Evolutionary conservation across 108 stramenopile species (phyloP).

Genomic region (Fragilariopsis cylindrus): DNA sequence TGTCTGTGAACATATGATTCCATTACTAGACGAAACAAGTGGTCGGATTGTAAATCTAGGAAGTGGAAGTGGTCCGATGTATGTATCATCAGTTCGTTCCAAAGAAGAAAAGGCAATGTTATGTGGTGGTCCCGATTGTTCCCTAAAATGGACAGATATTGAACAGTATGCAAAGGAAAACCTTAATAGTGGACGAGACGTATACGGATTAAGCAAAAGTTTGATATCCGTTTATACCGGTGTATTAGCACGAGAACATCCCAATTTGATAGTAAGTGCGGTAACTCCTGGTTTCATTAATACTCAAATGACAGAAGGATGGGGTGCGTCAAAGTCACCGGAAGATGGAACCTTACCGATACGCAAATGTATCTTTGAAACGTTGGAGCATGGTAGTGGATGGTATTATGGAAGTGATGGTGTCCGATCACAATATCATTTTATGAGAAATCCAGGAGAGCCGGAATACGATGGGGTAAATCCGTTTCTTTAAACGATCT

Average conservation of each 20-base stretch:
- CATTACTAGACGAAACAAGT: slow-evolving; percentile 33
- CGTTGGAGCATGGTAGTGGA: slow-evolving; percentile 32
- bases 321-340: slow-evolving; percentile 52
- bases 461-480: slow-evolving; percentile 60
- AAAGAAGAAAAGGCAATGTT: slow-evolving; percentile 17
- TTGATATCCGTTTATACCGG: slow-evolving; percentile 58
- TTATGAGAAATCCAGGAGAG: slow-evolving; percentile 67
- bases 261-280: slow-evolving; percentile 42
- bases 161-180: slow-evolving; percentile 38
- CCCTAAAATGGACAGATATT: slow-evolving; percentile 32
- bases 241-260: slow-evolving; percentile 45
- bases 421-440: slow-evolving; percentile 55
- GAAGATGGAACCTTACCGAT: slow-evolving; percentile 52
- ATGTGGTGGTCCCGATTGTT: slow-evolving; percentile 14
- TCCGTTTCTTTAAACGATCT: background rate
- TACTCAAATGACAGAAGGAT: slow-evolving; percentile 56
- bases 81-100: slow-evolving; percentile 17
- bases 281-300: slow-evolving; percentile 70
- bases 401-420: slow-evolving; percentile 71
- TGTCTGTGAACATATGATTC: slow-evolving; percentile 54
- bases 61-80: slow-evolving; percentile 54
- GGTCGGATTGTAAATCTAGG: slow-evolving; percentile 71
- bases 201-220: slow-evolving; percentile 58
- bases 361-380: slow-evolving; percentile 38
- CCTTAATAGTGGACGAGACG: slow-evolving; percentile 34